phyloP scores from a whole-genome alignment of 306 rosid species.

The Oemleria cerasiformis region DNA sequence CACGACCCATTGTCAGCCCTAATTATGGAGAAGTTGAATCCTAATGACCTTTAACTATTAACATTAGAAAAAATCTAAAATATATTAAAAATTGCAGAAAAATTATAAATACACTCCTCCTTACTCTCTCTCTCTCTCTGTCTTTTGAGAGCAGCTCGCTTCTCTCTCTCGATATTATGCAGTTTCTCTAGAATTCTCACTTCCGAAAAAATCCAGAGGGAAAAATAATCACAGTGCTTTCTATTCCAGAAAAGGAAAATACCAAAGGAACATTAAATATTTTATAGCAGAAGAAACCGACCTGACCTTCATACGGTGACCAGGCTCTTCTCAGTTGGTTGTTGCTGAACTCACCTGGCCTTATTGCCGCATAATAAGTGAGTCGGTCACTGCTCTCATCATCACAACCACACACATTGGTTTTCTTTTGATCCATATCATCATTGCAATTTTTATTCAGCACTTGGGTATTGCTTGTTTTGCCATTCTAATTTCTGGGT shows the following conservation, averaged over 20 bases:
- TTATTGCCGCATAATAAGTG: conserved; percentile 32
- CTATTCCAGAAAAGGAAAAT: conserved; percentile 22
- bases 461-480: conserved; percentile 24
- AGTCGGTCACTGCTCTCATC: conserved; percentile 44
- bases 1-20: too few relatives aligned
- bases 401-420: conserved; percentile 41
- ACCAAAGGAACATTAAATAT: conserved; percentile 4
- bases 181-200: conserved; percentile 54
- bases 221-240: conserved; percentile 36
- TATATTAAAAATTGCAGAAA: too few relatives aligned
- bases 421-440: conserved; percentile 42
- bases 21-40: neutral
- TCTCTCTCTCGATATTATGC: conserved; percentile 11
- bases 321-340: conserved; percentile 27
- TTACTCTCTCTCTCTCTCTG: neutral
- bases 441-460: conserved; percentile 1
- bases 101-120: neutral
- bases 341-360: conserved; percentile 41
- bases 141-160: conserved; percentile 17
- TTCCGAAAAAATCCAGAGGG: conserved; percentile 30
- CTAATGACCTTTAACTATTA: neutral
- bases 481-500: conserved; percentile 13
- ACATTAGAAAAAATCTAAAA: too few relatives aligned
- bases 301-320: conserved; percentile 44
- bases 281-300: conserved; percentile 37